Percentiles rank a stretch among this genome's conserved stretches.
phyloP scores from a whole-genome alignment of 2,329 filamentous ascomycete genomes.

The Apiospora marii region DNA sequence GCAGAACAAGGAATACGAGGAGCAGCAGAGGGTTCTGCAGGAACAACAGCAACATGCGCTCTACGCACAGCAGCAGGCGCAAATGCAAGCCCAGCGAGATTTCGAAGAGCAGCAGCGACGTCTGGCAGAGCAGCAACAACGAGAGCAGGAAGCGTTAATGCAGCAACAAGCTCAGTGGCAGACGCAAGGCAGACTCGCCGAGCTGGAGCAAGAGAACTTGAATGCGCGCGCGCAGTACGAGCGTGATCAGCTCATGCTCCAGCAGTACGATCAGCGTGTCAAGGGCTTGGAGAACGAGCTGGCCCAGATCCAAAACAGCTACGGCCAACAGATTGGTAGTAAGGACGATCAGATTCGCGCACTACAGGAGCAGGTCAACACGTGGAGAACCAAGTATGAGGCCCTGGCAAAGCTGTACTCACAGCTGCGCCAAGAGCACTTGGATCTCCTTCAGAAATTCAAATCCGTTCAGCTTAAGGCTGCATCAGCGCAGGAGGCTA shows the following conservation, averaged over 20 bases:
- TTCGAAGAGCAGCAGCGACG: conserved; percentile 94
- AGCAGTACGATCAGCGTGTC: conserved; percentile 94
- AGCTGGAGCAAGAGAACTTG: conserved; percentile 93
- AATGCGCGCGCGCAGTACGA: conserved; percentile 95
- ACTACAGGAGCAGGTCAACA: conserved; percentile 96
- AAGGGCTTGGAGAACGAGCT: conserved; percentile 93
- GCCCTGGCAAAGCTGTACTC: conserved; percentile 96
- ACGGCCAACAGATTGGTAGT: conserved; percentile 83
- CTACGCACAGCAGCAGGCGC: conserved; percentile 80
- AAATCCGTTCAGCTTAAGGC: conserved; percentile 97
- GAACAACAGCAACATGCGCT: conserved; percentile 86
- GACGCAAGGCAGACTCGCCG: conserved; percentile 93
- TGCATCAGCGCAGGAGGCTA: conserved; percentile 94
- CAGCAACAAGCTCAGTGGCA: conserved; percentile 91
- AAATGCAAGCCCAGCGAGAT: conserved; percentile 87
- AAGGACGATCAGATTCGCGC: conserved; percentile 95
- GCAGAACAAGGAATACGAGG: conserved; percentile 94
- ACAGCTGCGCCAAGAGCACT: conserved; percentile 91
- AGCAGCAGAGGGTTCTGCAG: conserved; percentile 88
- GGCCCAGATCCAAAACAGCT: conserved; percentile 80
- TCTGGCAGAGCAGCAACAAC: conserved; percentile 86
- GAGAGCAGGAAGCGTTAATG: conserved; percentile 89
- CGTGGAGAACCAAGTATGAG: conserved; percentile 97
- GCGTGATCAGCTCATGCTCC: conserved; percentile 94
- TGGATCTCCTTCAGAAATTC: conserved; percentile 94